These are phyloP conservation scores for Fusarium floridanum DNA, from an alignment of 2,329 filamentous ascomycete genomes.

Conservation along the genomic window DNA sequence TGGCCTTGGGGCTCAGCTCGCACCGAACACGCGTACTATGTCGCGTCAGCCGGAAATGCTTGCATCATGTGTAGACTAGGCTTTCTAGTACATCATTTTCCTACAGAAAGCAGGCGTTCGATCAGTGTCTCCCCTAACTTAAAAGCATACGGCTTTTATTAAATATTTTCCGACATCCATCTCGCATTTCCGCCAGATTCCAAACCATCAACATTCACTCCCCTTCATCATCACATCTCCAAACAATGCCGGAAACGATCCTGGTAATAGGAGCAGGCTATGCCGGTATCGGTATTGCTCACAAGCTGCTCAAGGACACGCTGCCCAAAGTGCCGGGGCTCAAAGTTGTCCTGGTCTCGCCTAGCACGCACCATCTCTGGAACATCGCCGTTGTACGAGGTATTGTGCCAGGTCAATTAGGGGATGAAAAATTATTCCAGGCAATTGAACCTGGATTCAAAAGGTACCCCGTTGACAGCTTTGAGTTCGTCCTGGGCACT, in stretches of 20 bases:
- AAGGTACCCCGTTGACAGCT: neutral
- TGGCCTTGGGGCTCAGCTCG: neutral
- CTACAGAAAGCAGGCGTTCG: neutral
- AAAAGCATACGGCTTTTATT: neutral
- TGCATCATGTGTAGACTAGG: neutral
- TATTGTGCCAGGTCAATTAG: neutral
- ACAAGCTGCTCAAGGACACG: neutral
- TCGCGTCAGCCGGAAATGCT: neutral
- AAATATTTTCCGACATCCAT: neutral
- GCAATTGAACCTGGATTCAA: neutral
- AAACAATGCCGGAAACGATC: neutral
- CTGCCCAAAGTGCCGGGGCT: neutral
- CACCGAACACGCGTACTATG: neutral
- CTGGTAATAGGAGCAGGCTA: neutral
- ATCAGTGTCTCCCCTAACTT: neutral
- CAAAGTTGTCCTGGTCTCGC: conserved; percentile 8
- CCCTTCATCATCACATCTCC: neutral
- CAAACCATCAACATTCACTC: neutral
- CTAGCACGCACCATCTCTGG: conserved; percentile 3
- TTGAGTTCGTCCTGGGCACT: neutral
- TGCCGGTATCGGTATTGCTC: neutral
- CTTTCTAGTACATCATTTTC: neutral
- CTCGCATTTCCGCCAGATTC: neutral
- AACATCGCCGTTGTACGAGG: conserved; percentile 9
- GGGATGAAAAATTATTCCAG: neutral